Evolutionary conservation across 2,329 filamentous ascomycete genomes (phyloP).

Genomic region (Neofusicoccum sp.): DNA sequence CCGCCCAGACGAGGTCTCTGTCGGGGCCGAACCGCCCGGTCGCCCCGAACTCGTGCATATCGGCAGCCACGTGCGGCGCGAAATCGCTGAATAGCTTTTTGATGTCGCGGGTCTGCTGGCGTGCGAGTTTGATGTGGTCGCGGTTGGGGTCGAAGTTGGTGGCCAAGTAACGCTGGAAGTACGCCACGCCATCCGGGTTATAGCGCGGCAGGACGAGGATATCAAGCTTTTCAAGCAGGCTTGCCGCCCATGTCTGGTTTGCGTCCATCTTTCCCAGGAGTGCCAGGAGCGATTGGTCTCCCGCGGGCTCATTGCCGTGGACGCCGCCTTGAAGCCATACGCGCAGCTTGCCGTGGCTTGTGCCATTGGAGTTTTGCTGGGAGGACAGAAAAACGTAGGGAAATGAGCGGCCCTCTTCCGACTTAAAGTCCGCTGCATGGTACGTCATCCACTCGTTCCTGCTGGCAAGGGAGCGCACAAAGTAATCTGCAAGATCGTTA

Average conservation of each 20-base stretch:
- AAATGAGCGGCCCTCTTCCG: conserved; percentile 35
- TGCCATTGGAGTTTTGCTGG: conserved; percentile 18
- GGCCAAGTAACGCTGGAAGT: conserved; percentile 36
- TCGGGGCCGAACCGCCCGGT: conserved; percentile 26
- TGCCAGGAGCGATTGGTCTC: conserved; percentile 36
- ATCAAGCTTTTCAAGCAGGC: conserved; percentile 33
- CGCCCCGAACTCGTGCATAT: conserved; percentile 38
- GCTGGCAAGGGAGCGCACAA: conserved; percentile 28
- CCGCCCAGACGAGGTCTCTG: conserved; percentile 31
- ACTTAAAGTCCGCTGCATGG: conserved; percentile 27
- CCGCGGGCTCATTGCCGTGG: conserved; percentile 40
- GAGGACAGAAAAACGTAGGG: conserved; percentile 32
- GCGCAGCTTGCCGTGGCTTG: conserved; percentile 29
- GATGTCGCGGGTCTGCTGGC: conserved; percentile 36
- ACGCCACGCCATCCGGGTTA: conserved; percentile 38
- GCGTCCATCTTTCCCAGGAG: conserved; percentile 36
- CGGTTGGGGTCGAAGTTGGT: conserved; percentile 39
- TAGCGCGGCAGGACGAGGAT: conserved; percentile 36
- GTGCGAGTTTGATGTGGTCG: conserved; percentile 36
- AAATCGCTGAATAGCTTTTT: conserved; percentile 33
- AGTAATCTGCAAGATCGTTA: conserved; percentile 24
- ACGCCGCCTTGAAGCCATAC: conserved; percentile 39
- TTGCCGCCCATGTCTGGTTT: conserved; percentile 31
- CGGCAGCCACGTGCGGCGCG: conserved; percentile 35
- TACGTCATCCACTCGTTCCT: conserved; percentile 36